Conservation (phyloP, 1,284 basidiomycete genomes). For the Gastroboletus turbinatus region DNA sequence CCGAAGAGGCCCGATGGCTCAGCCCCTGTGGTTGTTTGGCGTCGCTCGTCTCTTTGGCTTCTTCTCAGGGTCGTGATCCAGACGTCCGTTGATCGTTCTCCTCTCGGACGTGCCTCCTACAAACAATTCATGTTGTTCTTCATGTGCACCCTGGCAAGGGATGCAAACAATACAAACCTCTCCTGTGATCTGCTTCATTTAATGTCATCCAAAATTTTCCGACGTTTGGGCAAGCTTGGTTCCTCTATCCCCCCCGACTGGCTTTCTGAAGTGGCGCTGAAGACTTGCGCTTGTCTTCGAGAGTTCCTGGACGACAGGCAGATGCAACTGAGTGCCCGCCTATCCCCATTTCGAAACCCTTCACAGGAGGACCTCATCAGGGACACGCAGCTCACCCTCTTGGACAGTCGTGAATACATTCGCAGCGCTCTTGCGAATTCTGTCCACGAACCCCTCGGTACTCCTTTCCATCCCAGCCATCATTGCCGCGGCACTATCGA, state of each 20-base stretch:
- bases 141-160: not conserved
- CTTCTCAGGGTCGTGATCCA: constrained; percentile 36
- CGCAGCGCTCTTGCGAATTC: too few relatives aligned
- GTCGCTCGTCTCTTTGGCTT: constrained; percentile 28
- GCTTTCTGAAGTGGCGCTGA: too few relatives aligned
- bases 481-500: not conserved
- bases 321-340: not conserved
- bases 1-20: too few relatives aligned
- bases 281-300: too few relatives aligned
- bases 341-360: constrained; percentile 25
- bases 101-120: too few relatives aligned
- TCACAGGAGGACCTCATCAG: constrained; percentile 20
- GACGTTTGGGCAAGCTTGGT: not conserved
- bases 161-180: not conserved
- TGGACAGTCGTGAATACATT: constrained; percentile 28
- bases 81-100: constrained; percentile 32
- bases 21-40: constrained; percentile 23
- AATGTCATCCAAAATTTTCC: not conserved
- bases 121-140: constrained; percentile 45
- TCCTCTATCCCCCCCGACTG: too few relatives aligned
- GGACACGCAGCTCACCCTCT: constrained; percentile 33
- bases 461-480: too few relatives aligned
- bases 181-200: not conserved
- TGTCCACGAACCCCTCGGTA: too few relatives aligned
- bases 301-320: not conserved